phyloP scores from a whole-genome alignment of 106 monocot genomes.

The Platanthera zijinensis region DNA sequence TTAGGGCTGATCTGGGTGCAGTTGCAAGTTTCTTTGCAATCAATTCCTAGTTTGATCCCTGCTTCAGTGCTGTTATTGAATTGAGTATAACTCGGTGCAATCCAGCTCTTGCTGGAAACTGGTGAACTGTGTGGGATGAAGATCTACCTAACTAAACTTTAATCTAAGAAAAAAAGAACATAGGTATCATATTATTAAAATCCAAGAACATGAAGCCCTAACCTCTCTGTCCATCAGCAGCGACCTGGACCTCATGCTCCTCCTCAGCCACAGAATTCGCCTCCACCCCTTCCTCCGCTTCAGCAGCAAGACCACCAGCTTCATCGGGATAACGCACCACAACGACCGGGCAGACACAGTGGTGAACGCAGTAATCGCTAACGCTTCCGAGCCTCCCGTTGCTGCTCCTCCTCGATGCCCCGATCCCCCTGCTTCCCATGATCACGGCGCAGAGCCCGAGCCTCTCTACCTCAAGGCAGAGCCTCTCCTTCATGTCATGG shows the following conservation, averaged over 20 bases:
- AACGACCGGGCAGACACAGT: constrained; percentile 53
- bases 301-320: constrained; percentile 1
- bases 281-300: constrained; percentile 14
- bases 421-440: constrained; percentile 55
- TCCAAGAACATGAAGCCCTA: constrained; percentile 1
- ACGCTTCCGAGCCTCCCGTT: constrained; percentile 50
- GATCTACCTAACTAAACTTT: too few species aligned
- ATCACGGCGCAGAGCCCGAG: constrained; percentile 55
- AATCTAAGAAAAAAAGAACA: too few species aligned
- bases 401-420: constrained; percentile 26
- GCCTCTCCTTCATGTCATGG: constrained; percentile 72
- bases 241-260: constrained; percentile 44
- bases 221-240: constrained; percentile 51
- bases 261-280: constrained; percentile 40
- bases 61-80: too few species aligned
- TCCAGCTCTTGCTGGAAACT: too few species aligned
- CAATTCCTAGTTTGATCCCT: too few species aligned
- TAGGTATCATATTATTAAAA: background rate
- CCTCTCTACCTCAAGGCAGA: constrained; percentile 56
- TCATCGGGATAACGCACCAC: constrained; percentile 48
- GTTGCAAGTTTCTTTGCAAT: too few species aligned
- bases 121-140: too few species aligned
- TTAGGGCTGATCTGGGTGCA: too few species aligned
- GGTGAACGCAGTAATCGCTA: constrained; percentile 61
- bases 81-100: too few species aligned